A percentile compares a stretch with the other conserved stretches of the same genome.
Evolutionary conservation across 2,329 filamentous ascomycete genomes (phyloP).

Genomic region (Didymella sp.): DNA sequence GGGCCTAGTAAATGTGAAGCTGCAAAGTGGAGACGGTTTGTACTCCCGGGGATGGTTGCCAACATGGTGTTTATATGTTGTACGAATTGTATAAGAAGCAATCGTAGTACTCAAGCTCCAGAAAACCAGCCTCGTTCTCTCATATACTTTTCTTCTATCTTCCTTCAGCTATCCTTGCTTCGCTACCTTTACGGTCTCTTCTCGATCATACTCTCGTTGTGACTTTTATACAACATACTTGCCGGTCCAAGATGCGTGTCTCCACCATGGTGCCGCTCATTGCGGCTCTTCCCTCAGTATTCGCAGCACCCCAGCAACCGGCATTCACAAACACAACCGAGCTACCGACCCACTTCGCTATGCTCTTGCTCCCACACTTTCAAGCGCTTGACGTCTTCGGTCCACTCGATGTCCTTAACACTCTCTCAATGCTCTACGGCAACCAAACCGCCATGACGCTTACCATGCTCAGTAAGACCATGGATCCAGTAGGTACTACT

Average conservation of each 20-base stretch:
- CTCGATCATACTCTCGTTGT: neutral
- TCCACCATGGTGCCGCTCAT: conserved; percentile 21
- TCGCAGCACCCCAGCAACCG: conserved; percentile 25
- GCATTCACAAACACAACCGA: conserved; percentile 32
- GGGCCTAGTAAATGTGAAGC: neutral
- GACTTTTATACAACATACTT: neutral
- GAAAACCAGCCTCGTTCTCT: neutral
- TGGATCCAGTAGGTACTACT: conserved; percentile 39
- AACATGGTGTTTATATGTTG: neutral
- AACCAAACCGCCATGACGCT: conserved; percentile 35
- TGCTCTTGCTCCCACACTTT: conserved; percentile 34
- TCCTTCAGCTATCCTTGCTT: neutral
- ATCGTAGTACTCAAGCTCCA: neutral
- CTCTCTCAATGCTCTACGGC: conserved; percentile 35
- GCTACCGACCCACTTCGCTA: conserved; percentile 34
- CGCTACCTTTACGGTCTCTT: neutral
- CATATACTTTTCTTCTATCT: neutral
- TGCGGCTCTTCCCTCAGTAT: conserved; percentile 7
- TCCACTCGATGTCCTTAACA: conserved; percentile 55
- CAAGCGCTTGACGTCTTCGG: conserved; percentile 50
- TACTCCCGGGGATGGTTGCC: neutral
- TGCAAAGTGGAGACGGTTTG: conserved; percentile 9
- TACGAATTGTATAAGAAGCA: neutral
- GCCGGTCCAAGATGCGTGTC: conserved; percentile 15
- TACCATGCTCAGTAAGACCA: conserved; percentile 33